Percentiles rank a stretch among this genome's conserved stretches.
These are phyloP conservation scores for Kwoniella europaea DNA, from an alignment of 768 basidiomycete species.

Conservation along the genomic window DNA sequence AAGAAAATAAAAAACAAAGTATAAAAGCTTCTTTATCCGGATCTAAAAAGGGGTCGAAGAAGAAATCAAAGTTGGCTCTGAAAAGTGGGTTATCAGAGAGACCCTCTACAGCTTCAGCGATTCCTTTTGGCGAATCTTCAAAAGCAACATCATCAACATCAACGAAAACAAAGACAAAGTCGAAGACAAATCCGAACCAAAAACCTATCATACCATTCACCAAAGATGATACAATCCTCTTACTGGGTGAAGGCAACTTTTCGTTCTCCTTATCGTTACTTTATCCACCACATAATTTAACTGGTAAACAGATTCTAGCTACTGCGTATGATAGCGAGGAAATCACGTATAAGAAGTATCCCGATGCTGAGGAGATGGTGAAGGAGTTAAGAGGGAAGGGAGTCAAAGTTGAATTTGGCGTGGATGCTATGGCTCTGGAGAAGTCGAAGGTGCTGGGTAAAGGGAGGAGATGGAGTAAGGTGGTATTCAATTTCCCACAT, in stretches of 20 bases:
- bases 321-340: slow-evolving; percentile 83
- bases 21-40: slow-evolving; percentile 29
- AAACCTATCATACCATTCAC: slow-evolving; percentile 45
- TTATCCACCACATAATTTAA: slow-evolving; percentile 63
- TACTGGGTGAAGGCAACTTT: slow-evolving; percentile 92
- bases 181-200: slow-evolving; percentile 20
- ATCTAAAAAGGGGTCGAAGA: slow-evolving; percentile 28
- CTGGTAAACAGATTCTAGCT: slow-evolving; percentile 73
- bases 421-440: slow-evolving; percentile 82
- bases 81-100: background rate
- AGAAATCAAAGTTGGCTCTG: slow-evolving; percentile 5
- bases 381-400: slow-evolving; percentile 66
- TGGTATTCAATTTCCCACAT: slow-evolving; percentile 97
- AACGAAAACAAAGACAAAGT: background rate
- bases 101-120: background rate
- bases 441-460: slow-evolving; percentile 63
- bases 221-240: slow-evolving; percentile 59
- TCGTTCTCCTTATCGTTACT: slow-evolving; percentile 83
- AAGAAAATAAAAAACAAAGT: slow-evolving; percentile 27
- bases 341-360: slow-evolving; percentile 80
- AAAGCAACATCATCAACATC: background rate
- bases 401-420: slow-evolving; percentile 73
- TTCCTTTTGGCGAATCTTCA: background rate
- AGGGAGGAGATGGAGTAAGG: slow-evolving; percentile 68
- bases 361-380: slow-evolving; percentile 68